Conservation (phyloP, 2,329 filamentous ascomycete genomes). For the Aspergillus neotritici region DNA sequence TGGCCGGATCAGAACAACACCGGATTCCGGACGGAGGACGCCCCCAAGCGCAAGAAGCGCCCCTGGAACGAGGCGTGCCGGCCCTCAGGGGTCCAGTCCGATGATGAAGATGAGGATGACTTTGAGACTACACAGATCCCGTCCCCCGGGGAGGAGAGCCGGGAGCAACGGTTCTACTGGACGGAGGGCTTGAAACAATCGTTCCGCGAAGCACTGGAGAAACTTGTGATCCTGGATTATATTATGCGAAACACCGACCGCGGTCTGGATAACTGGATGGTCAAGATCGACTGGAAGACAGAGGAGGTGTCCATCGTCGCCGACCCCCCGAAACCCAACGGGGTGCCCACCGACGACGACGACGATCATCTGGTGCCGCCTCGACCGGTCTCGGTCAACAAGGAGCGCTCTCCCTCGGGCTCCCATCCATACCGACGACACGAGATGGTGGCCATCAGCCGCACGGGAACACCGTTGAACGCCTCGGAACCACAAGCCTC, state of each 20-base stretch:
- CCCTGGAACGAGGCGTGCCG: conserved; percentile 79
- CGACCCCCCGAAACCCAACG: conserved; percentile 67
- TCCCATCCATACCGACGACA: conserved; percentile 69
- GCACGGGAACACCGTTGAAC: conserved; percentile 49
- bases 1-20: conserved; percentile 84
- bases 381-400: conserved; percentile 56
- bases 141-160: conserved; percentile 42
- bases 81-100: conserved; percentile 55
- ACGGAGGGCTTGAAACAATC: conserved; percentile 82
- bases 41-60: conserved; percentile 62
- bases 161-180: conserved; percentile 65
- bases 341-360: conserved; percentile 43
- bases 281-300: conserved; percentile 82
- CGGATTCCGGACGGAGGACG: conserved; percentile 63
- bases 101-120: conserved; percentile 58
- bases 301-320: conserved; percentile 80
- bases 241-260: conserved; percentile 99
- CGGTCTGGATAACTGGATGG: conserved; percentile 99
- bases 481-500: conserved; percentile 47
- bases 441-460: conserved; percentile 71
- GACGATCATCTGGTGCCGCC: conserved; percentile 47
- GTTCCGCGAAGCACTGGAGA: conserved; percentile 92
- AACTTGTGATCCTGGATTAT: conserved; percentile 94
- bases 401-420: conserved; percentile 33
- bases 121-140: conserved; percentile 38